These are phyloP conservation scores for Thraustochytrium sp. DNA, from an alignment of 352 stramenopile species.

Conservation along the genomic window DNA sequence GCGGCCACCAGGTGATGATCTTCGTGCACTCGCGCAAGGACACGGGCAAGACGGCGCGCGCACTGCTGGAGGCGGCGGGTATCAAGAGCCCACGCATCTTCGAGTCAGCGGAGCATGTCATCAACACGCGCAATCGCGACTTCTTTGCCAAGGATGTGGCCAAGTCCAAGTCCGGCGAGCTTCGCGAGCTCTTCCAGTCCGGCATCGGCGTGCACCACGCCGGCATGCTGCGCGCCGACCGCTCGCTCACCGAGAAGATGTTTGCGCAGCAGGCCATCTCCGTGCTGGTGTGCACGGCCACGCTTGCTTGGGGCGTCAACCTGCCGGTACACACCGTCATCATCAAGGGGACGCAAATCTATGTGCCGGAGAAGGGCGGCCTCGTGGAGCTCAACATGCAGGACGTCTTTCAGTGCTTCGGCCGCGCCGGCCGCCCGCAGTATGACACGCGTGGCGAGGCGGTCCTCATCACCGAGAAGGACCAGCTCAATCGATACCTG, in stretches of 20 bases:
- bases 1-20: slow-evolving; percentile 92
- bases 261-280: slow-evolving; percentile 94
- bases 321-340: slow-evolving; percentile 96
- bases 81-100: slow-evolving; percentile 50
- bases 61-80: slow-evolving; percentile 76
- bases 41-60: slow-evolving; percentile 86
- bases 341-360: slow-evolving; percentile 99
- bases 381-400: slow-evolving; percentile 95
- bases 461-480: slow-evolving; percentile 94
- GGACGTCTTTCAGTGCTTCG: slow-evolving; percentile 99
- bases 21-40: slow-evolving; percentile 99
- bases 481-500: slow-evolving; percentile 84
- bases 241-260: slow-evolving; percentile 92
- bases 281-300: slow-evolving; percentile 96
- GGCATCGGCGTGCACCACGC: slow-evolving; percentile 97
- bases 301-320: slow-evolving; percentile 98
- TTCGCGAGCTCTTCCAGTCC: slow-evolving; percentile 84
- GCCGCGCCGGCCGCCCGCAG: slow-evolving; percentile 92
- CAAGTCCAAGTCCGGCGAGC: slow-evolving; percentile 83
- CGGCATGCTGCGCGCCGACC: slow-evolving; percentile 83
- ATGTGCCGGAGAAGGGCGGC: slow-evolving; percentile 96
- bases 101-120: neutral
- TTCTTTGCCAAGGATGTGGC: slow-evolving; percentile 54
- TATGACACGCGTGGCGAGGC: slow-evolving; percentile 98
- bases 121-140: slow-evolving; percentile 45